Evolutionary conservation across 345 rosid species (phyloP).

Genomic region (Euphorbia tirucalli): DNA sequence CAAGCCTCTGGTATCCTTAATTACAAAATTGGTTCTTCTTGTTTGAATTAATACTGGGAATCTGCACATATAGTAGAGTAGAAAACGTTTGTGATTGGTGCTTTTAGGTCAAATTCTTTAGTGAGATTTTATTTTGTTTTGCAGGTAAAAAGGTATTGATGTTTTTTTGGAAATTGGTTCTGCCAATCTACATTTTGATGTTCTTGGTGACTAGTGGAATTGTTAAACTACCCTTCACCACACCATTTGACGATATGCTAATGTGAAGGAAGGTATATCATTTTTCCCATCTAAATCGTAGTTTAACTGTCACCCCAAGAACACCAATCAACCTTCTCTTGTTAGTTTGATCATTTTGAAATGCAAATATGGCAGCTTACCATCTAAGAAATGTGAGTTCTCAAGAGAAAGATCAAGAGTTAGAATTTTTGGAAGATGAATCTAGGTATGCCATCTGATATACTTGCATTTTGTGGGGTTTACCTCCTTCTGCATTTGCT

Average conservation of each 20-base stretch:
- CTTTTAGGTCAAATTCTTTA: background rate
- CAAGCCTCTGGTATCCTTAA: constrained; percentile 49
- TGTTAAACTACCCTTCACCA: constrained; percentile 57
- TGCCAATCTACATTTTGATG: constrained; percentile 60
- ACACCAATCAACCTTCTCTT: no score
- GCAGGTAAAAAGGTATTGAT: constrained; percentile 60
- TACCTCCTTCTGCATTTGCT: background rate
- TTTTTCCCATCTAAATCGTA: background rate
- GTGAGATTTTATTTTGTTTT: background rate
- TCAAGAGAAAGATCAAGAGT: no score
- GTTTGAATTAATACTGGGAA: no score
- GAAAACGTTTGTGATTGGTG: background rate
- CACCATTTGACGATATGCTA: constrained; percentile 59
- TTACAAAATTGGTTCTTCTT: background rate
- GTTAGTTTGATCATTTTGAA: constrained; percentile 1
- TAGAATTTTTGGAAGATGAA: no score
- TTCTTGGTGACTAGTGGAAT: constrained; percentile 58
- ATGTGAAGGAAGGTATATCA: constrained; percentile 35
- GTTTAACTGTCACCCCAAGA: no score
- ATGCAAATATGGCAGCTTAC: background rate
- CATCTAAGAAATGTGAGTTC: no score
- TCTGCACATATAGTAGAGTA: no score
- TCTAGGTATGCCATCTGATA: no score
- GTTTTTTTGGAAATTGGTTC: constrained; percentile 45
- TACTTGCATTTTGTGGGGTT: no score